Conservation (phyloP, 2,329 filamentous ascomycete genomes). For the Plenodomus lindquistii region DNA sequence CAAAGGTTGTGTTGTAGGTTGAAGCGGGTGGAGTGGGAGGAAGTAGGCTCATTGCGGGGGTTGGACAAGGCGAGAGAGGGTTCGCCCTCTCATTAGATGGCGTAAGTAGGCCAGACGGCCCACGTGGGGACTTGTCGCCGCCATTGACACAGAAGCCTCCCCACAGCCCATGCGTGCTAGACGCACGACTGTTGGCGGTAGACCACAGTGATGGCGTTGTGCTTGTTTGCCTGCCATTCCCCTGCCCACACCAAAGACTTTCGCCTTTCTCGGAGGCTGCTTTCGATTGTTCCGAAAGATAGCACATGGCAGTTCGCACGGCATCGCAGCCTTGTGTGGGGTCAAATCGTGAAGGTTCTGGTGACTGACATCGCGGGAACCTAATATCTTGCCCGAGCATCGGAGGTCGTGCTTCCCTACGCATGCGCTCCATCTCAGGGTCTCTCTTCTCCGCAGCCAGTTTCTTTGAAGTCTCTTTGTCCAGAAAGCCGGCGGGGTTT, state of each 20-base stretch:
- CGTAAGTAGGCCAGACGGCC: constrained; percentile 57
- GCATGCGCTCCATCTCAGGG: constrained; percentile 56
- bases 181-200: constrained; percentile 49
- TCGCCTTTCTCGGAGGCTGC: constrained; percentile 51
- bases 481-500: constrained; percentile 39
- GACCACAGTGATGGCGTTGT: constrained; percentile 43
- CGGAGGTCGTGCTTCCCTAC: constrained; percentile 69
- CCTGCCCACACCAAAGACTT: constrained; percentile 62
- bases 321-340: constrained; percentile 66
- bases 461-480: constrained; percentile 30
- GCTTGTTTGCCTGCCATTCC: constrained; percentile 34
- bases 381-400: constrained; percentile 83
- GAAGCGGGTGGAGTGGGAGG: constrained; percentile 46
- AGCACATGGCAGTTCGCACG: constrained; percentile 53
- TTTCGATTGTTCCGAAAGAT: constrained; percentile 54
- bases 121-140: constrained; percentile 45
- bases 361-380: constrained; percentile 81
- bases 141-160: constrained; percentile 66
- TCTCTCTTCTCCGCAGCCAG: constrained; percentile 40
- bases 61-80: constrained; percentile 48
- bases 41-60: constrained; percentile 34
- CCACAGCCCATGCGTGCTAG: constrained; percentile 71
- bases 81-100: constrained; percentile 47
- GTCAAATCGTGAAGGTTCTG: constrained; percentile 82
- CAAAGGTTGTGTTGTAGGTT: constrained; percentile 18